Evolutionary conservation across 1,284 basidiomycete genomes (phyloP).

Genomic region (Tylopilus sp.): DNA sequence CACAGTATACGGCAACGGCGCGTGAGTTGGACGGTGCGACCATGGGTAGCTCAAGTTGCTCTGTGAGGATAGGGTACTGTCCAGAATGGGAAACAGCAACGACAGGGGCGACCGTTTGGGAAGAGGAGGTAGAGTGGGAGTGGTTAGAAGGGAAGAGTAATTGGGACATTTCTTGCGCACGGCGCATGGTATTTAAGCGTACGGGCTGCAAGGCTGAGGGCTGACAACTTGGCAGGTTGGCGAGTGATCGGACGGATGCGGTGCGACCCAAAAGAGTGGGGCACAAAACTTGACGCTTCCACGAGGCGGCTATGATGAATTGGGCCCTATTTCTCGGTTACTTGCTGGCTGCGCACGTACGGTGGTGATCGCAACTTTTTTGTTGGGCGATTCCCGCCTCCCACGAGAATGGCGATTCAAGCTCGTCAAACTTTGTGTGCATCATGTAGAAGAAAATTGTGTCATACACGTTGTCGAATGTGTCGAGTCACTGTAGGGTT

Average conservation of each 20-base stretch:
- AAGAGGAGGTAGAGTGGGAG: constrained; percentile 6
- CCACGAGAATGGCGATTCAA: background rate
- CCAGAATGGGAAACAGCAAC: background rate
- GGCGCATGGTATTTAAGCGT: constrained; percentile 41
- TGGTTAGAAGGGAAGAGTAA: constrained; percentile 12
- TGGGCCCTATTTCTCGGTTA: background rate
- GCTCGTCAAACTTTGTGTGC: background rate
- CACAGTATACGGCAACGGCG: constrained; percentile 84
- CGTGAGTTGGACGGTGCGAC: constrained; percentile 45
- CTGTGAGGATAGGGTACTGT: constrained; percentile 7
- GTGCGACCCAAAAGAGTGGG: background rate
- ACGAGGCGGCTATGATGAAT: constrained; percentile 31
- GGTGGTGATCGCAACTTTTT: background rate
- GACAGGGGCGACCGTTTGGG: background rate
- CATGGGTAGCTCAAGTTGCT: constrained; percentile 36
- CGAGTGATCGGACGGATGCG: constrained; percentile 22
- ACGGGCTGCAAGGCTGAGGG: constrained; percentile 23
- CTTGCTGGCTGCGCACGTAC: constrained; percentile 3
- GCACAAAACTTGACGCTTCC: constrained; percentile 27
- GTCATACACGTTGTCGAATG: too few relatives aligned
- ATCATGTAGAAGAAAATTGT: too few relatives aligned
- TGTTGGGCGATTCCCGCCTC: background rate
- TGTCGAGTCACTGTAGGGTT: too few relatives aligned
- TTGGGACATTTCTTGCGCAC: constrained; percentile 20
- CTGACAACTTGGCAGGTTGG: background rate